Conservation (phyloP, 2,329 filamentous ascomycete genomes). For the Alternaria postmessia region DNA sequence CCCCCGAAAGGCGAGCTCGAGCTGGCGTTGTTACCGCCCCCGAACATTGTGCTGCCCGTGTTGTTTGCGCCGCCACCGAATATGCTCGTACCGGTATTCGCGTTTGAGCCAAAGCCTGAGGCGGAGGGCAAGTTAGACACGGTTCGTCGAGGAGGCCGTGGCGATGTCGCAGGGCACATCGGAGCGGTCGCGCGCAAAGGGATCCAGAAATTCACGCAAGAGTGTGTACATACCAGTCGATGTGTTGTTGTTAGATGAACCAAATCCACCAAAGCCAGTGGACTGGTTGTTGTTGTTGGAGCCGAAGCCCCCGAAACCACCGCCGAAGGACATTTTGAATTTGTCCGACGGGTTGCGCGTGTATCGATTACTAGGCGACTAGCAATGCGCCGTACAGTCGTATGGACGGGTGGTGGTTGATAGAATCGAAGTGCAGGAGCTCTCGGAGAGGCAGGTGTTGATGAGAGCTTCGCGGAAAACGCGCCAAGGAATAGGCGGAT, state of each 20-base stretch:
- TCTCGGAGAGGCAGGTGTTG: constrained; percentile 28
- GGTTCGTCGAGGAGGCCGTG: constrained; percentile 37
- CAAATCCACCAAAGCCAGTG: constrained; percentile 53
- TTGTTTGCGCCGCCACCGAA: constrained; percentile 43
- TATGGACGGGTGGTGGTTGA: constrained; percentile 31
- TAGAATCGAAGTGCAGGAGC: constrained; percentile 24
- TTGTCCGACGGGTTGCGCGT: constrained; percentile 36
- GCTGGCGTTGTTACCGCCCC: constrained; percentile 38
- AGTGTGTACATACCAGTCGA: constrained; percentile 61
- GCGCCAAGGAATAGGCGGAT: constrained; percentile 39
- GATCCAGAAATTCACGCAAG: constrained; percentile 23
- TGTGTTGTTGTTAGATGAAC: constrained; percentile 45
- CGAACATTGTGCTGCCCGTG: constrained; percentile 44
- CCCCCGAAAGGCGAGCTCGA: constrained; percentile 45
- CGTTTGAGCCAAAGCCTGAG: constrained; percentile 52
- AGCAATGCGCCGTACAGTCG: constrained; percentile 30
- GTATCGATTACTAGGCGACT: constrained; percentile 22
- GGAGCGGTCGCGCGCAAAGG: constrained; percentile 35
- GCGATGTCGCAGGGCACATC: constrained; percentile 42
- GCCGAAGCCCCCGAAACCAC: constrained; percentile 56
- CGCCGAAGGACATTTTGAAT: constrained; percentile 60
- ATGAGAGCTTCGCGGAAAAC: constrained; percentile 41
- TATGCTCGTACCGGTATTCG: constrained; percentile 44
- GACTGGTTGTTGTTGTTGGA: constrained; percentile 47
- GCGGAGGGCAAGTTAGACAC: constrained; percentile 51